Evolutionary conservation across 225 moss, liverwort and hornwort species (phyloP), one percentile per base, ranked within the genome.

Genomic region (Lunularia cruciata): DNA sequence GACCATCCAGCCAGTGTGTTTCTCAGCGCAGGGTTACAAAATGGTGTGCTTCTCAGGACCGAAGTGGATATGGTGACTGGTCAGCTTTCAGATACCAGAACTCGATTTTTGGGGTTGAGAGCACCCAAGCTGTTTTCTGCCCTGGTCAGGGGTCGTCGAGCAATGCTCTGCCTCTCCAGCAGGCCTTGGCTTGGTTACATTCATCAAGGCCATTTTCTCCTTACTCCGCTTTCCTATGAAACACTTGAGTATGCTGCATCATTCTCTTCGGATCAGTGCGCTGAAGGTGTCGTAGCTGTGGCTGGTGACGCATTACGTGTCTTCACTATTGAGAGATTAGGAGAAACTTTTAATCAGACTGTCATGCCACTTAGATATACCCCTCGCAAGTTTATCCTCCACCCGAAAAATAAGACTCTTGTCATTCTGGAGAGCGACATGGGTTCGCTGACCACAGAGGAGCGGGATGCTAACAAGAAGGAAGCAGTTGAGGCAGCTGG

Each of bases 111-210:
- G 60, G 98, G 98, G 31, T 70, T 98, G 42, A 82, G 91, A 71
- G 85, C 98, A 26, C 98, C 98, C 22, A 98, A 93, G 73, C 86
- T 98, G 30, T 98, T 98, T 72, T 98, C 98, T 69, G 93, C 93
- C 58, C 76, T 89, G 43, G 83, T 98, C 22, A 86, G 98, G 75
- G 91, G 98, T 65, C 87, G 98, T 71, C 89, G 92, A 72, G 98
- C 98, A 28, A 98, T 98, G 98, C 73, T 98, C 19, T 91, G 92
- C 74, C 92, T 98, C 58, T 98, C 98, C 65, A 98, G 98, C 73
- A 89, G 98, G 71, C 98, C 98, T 34, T 98, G 98, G 98, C 81
- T 98, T 9, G 98, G 98, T 48, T 98, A 98, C 48, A 98, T 98
- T 52, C 98, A 98, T 75, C 98, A 93, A 63, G 98, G 98, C 11